Evolutionary conservation across 768 basidiomycete genomes (phyloP).

Genomic region (Collybiopsis confluens): DNA sequence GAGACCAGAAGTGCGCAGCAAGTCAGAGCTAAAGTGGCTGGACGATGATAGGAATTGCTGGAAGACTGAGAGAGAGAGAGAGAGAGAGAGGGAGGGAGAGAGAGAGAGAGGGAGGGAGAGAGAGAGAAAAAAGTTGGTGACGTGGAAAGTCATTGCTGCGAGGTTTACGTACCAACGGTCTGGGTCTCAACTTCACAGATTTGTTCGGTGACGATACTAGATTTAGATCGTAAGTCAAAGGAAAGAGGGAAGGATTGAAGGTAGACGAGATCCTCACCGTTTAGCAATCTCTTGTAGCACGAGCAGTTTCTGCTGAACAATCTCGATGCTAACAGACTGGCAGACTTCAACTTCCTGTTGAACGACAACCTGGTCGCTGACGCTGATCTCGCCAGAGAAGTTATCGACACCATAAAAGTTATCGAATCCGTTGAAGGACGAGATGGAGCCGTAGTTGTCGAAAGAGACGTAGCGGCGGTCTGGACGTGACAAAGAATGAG

Average conservation of each 20-base stretch:
- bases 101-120: too few species aligned
- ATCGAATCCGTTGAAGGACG: constrained; percentile 10
- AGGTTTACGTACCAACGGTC: constrained; percentile 16
- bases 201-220: constrained; percentile 22
- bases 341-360: constrained; percentile 17
- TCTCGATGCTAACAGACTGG: constrained; percentile 14
- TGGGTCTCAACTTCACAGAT: constrained; percentile 28
- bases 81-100: too few species aligned
- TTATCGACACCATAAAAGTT: constrained; percentile 16
- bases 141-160: too few species aligned
- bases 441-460: constrained; percentile 14
- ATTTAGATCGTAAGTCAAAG: background rate
- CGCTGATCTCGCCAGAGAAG: constrained; percentile 14
- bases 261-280: constrained; percentile 17
- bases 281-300: constrained; percentile 25
- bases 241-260: background rate
- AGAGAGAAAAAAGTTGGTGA: too few species aligned
- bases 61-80: background rate
- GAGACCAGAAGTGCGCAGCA: constrained; percentile 14
- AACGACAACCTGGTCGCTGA: constrained; percentile 16
- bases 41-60: constrained; percentile 5
- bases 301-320: constrained; percentile 24
- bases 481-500: background rate
- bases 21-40: constrained; percentile 17
- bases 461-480: constrained; percentile 11